Conservation (phyloP, 106 monocot species). For the Amphibolis antarctica region DNA sequence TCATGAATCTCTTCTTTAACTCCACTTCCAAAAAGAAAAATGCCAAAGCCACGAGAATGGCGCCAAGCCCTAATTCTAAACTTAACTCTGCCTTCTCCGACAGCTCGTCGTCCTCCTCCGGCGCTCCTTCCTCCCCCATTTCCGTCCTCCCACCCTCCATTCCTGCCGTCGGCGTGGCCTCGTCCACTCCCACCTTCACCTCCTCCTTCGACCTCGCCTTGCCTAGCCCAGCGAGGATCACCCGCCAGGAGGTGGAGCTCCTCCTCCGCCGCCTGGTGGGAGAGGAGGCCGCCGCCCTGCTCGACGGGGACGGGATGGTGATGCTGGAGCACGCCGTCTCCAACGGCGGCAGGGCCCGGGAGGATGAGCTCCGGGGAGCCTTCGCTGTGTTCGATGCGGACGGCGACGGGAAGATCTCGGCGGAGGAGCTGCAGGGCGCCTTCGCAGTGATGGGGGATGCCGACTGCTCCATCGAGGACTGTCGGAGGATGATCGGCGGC, state of each 20-base stretch:
- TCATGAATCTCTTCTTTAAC: constrained; percentile 2
- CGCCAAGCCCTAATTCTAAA: background rate
- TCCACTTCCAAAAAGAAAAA: background rate
- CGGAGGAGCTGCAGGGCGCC: constrained; percentile 45
- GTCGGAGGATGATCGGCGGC: constrained; percentile 44
- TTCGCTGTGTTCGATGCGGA: constrained; percentile 45
- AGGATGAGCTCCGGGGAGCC: constrained; percentile 27
- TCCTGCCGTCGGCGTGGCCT: background rate
- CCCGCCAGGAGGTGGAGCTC: constrained; percentile 30
- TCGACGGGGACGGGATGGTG: background rate
- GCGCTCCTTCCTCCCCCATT: background rate
- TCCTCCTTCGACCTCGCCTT: background rate
- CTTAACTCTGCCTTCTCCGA: too few relatives aligned
- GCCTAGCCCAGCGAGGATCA: background rate
- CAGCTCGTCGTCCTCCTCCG: too few relatives aligned
- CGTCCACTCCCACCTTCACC: background rate
- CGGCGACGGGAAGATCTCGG: constrained; percentile 57
- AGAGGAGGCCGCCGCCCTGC: constrained; percentile 9
- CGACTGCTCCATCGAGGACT: constrained; percentile 34
- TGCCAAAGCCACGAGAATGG: background rate
- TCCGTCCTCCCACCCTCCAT: background rate
- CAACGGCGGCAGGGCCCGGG: background rate
- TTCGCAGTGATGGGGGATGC: constrained; percentile 32
- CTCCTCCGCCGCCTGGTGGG: constrained; percentile 49
- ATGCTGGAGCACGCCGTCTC: background rate